These are phyloP conservation scores for Mariannaea elegans DNA, from an alignment of 2,329 filamentous ascomycete species.

Conservation along the genomic window DNA sequence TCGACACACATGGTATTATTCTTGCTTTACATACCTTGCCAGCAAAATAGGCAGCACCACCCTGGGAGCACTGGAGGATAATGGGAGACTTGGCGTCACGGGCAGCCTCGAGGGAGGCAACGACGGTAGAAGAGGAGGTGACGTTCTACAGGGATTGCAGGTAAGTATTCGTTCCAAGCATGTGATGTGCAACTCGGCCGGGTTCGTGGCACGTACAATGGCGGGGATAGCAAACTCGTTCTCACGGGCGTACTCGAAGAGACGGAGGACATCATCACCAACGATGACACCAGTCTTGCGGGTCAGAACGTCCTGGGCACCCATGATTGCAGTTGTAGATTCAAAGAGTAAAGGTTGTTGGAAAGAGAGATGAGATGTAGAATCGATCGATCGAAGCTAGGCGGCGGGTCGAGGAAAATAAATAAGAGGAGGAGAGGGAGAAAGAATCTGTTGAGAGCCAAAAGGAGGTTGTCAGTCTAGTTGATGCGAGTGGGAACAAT, in stretches of 20 bases:
- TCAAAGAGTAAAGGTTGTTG: slow-evolving; percentile 17
- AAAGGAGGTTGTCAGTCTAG: slow-evolving; percentile 30
- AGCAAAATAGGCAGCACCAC: slow-evolving; percentile 91
- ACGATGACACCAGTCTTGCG: slow-evolving; percentile 64
- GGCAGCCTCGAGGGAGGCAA: slow-evolving; percentile 92
- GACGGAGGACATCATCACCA: slow-evolving; percentile 64
- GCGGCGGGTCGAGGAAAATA: slow-evolving; percentile 27
- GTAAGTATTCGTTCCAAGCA: slow-evolving; percentile 6
- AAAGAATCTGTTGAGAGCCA: slow-evolving; percentile 37
- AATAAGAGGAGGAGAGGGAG: slow-evolving; percentile 10
- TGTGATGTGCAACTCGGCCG: neutral
- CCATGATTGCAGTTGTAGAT: slow-evolving; percentile 46
- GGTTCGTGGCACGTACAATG: slow-evolving; percentile 55
- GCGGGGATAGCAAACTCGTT: slow-evolving; percentile 89
- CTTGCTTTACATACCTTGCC: slow-evolving; percentile 70
- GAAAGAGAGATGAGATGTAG: slow-evolving; percentile 6
- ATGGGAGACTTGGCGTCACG: slow-evolving; percentile 90
- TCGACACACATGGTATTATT: neutral
- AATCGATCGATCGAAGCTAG: slow-evolving; percentile 26
- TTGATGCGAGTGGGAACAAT: slow-evolving; percentile 32
- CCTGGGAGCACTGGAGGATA: slow-evolving; percentile 93
- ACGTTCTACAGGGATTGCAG: slow-evolving; percentile 68
- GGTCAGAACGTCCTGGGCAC: slow-evolving; percentile 54
- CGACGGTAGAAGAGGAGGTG: slow-evolving; percentile 82
- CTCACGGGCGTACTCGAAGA: slow-evolving; percentile 92